Percentiles rank a stretch among this genome's conserved stretches.
Evolutionary conservation across 495 filamentous ascomycete genomes (phyloP).

Genomic region (Saxophila tyrrhenica): DNA sequence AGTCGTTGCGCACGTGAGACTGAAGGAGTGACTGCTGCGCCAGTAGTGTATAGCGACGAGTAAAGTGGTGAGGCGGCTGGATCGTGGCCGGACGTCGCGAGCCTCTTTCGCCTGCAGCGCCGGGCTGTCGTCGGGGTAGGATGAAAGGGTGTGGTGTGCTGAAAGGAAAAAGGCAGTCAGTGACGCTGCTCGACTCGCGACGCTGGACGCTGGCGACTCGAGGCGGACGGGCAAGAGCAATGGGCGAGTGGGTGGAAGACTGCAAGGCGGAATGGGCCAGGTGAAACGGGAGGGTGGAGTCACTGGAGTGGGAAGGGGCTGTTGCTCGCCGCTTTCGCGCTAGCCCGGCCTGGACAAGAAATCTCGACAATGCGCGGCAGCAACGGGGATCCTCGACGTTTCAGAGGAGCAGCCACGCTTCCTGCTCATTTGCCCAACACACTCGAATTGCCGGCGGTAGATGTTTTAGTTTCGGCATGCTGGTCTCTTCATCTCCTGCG

Average conservation of each 20-base stretch:
- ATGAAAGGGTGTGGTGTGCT: not conserved
- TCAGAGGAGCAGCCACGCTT: not conserved
- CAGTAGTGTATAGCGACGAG: not conserved
- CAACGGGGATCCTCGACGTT: not conserved
- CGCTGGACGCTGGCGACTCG: too few relatives aligned
- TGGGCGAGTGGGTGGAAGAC: not conserved
- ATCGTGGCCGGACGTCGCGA: conserved; percentile 2
- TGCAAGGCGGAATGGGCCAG: not conserved
- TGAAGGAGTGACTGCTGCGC: not conserved
- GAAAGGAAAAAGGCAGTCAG: too few relatives aligned
- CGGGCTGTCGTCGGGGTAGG: not conserved
- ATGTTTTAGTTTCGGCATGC: not conserved
- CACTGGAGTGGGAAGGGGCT: not conserved
- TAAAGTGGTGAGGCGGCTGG: not conserved
- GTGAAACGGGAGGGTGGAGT: not conserved
- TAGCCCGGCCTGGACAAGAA: not conserved
- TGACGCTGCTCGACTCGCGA: too few relatives aligned
- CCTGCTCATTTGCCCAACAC: not conserved
- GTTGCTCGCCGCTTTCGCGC: not conserved
- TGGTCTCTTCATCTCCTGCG: not conserved
- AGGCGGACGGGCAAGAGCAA: too few relatives aligned
- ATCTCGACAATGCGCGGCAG: too few relatives aligned
- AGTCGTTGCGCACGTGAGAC: not conserved
- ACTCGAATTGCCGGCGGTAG: not conserved
- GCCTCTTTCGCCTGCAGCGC: not conserved